Conservation (phyloP, 192 early-diverging fungal genomes). For the Rhizoclosmatium globosum region DNA sequence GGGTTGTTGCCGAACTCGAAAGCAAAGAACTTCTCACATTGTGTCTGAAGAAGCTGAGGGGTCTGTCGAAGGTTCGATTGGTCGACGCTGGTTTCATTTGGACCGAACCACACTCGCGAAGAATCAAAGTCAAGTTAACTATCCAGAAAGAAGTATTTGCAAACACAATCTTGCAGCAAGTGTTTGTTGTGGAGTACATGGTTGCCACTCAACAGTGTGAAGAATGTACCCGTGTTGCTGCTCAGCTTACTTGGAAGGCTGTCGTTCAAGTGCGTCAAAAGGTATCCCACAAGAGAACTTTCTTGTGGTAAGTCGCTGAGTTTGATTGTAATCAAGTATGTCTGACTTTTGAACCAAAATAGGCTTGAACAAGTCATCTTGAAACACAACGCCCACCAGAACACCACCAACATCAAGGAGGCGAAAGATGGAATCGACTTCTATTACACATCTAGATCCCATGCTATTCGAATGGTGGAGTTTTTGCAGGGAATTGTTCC, state of each 20-base stretch:
- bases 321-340: neutral
- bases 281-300: conserved; percentile 95
- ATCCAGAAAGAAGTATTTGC: conserved; percentile 99
- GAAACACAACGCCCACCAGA: conserved; percentile 95
- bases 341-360: neutral
- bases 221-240: conserved; percentile 93
- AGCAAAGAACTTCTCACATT: conserved; percentile 89
- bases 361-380: conserved; percentile 95
- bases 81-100: conserved; percentile 98
- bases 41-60: conserved; percentile 92
- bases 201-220: conserved; percentile 94
- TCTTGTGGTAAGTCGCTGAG: conserved; percentile 70
- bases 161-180: conserved; percentile 93
- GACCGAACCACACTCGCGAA: conserved; percentile 93
- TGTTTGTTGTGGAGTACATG: conserved; percentile 95
- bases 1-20: conserved; percentile 90
- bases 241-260: conserved; percentile 98
- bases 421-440: conserved; percentile 97
- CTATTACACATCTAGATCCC: conserved; percentile 87
- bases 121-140: conserved; percentile 97
- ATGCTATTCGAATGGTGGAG: conserved; percentile 96
- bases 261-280: conserved; percentile 98
- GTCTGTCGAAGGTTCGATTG: conserved; percentile 90
- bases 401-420: conserved; percentile 98
- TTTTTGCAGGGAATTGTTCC: conserved; percentile 91